Evolutionary conservation across 306 rosid genomes (phyloP).

Genomic region (Dryas alaskensis): DNA sequence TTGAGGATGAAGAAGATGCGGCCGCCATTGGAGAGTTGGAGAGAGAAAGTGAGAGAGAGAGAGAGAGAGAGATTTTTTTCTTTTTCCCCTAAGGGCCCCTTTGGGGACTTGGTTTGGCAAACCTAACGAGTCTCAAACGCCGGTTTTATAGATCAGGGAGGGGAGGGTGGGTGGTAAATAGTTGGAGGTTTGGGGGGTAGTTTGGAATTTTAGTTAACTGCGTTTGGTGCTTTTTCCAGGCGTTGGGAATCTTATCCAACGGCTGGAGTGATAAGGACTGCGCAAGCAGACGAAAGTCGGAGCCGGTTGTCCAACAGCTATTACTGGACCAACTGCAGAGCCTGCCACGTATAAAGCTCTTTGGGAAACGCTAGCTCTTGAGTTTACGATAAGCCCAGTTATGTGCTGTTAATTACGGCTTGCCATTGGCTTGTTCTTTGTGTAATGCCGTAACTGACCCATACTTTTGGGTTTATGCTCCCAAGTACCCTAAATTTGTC

Average conservation of each 20-base stretch:
- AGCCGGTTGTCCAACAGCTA: constrained; percentile 32
- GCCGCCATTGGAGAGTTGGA: constrained; percentile 46
- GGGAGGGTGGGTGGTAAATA: constrained; percentile 38
- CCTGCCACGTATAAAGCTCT: constrained; percentile 45
- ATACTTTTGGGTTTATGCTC: background rate
- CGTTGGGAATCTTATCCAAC: constrained; percentile 60
- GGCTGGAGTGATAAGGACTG: constrained; percentile 48
- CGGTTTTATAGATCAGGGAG: constrained; percentile 43
- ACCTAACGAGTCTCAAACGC: constrained; percentile 77
- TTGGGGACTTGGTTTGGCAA: constrained; percentile 85
- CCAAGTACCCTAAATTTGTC: background rate
- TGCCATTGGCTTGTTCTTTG: constrained; percentile 16
- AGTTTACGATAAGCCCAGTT: constrained; percentile 46
- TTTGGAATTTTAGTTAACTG: background rate
- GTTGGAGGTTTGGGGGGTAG: background rate
- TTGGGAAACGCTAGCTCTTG: constrained; percentile 13
- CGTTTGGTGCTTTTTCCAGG: background rate
- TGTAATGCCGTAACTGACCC: constrained; percentile 8
- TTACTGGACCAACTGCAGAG: constrained; percentile 11
- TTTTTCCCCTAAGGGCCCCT: constrained; percentile 40
- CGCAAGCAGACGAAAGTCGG: constrained; percentile 31
- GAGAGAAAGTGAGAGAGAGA: background rate
- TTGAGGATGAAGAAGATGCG: constrained; percentile 36
- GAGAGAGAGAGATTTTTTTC: background rate
- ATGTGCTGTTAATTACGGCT: constrained; percentile 4